Percentiles rank a stretch among this genome's conserved stretches.
phyloP scores from a whole-genome alignment of 306 rosid species.

The Sindora glabra region DNA sequence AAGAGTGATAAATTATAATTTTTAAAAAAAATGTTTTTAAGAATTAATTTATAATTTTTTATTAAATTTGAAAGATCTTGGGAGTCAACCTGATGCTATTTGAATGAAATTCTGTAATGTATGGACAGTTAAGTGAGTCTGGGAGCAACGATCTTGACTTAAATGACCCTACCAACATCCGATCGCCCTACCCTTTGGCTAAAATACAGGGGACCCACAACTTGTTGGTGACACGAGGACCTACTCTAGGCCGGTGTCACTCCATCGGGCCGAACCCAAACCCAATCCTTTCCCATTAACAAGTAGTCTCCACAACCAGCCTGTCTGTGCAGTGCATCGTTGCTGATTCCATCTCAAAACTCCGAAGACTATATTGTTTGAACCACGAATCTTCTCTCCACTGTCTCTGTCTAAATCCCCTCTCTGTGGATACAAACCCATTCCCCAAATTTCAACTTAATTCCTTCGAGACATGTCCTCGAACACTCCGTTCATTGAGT shows the following conservation, averaged over 20 bases:
- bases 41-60: no score
- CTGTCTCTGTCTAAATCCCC: no score
- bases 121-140: no score
- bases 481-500: no score
- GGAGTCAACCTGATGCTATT: no score
- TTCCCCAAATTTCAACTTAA: not conserved
- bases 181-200: not conserved
- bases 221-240: not conserved
- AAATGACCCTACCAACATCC: not conserved
- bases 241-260: not conserved
- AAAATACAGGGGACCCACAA: not conserved
- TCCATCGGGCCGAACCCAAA: not conserved
- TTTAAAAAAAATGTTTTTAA: no score
- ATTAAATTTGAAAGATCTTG: no score
- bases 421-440: conserved; percentile 24
- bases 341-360: not conserved
- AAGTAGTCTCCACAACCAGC: not conserved
- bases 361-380: not conserved
- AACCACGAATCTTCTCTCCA: conserved; percentile 3
- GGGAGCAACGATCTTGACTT: not conserved
- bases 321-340: not conserved
- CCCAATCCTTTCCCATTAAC: not conserved
- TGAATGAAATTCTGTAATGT: no score
- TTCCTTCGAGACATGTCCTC: no score
- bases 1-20: no score